Conservation (phyloP, 2,329 filamentous ascomycete species). For the Colletotrichum camelliae region DNA sequence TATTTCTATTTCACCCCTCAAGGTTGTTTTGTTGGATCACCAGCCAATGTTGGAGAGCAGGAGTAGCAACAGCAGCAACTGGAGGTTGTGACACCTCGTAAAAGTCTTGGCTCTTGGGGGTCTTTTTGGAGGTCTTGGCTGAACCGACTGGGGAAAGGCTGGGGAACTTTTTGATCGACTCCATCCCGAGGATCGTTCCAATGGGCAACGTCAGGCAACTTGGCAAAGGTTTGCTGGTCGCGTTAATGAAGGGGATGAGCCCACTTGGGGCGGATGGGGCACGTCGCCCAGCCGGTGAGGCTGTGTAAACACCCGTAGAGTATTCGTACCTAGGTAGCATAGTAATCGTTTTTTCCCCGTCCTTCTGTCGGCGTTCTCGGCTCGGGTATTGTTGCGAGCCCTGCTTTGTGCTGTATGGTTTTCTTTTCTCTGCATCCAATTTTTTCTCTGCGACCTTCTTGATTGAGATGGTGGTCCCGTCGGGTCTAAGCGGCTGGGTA, state of each 20-base stretch:
- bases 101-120: conserved; percentile 1
- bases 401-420: neutral
- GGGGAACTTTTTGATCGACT: conserved; percentile 5
- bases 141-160: conserved; percentile 4
- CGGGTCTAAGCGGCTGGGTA: neutral
- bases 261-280: conserved; percentile 1
- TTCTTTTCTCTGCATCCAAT: neutral
- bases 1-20: conserved; percentile 7
- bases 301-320: neutral
- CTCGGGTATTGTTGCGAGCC: neutral
- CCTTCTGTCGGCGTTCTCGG: neutral
- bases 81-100: neutral
- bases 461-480: conserved; percentile 11
- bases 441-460: conserved; percentile 12
- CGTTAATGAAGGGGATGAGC: neutral
- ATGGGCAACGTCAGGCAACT: neutral
- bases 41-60: neutral
- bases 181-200: neutral
- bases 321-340: neutral
- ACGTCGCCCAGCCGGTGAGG: conserved; percentile 6
- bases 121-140: neutral
- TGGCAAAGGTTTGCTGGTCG: neutral
- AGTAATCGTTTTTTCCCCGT: neutral
- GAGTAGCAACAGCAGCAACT: neutral
- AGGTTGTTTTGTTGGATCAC: neutral